phyloP scores from a whole-genome alignment of 2,329 filamentous ascomycete species.

The Epichloe uncinata region DNA sequence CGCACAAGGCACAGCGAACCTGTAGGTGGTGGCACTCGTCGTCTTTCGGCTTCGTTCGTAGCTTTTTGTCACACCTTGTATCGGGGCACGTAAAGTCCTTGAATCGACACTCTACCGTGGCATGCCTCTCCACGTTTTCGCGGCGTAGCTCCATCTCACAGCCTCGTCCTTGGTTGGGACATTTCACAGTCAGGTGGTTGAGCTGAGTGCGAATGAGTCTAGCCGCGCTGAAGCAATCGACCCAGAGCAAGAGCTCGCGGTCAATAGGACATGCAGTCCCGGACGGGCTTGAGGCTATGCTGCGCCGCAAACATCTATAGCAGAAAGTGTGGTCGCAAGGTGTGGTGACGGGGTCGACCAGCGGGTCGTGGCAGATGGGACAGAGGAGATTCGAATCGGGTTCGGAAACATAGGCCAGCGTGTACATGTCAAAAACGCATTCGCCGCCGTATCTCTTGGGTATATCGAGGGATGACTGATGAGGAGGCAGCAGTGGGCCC shows the following conservation, averaged over 20 bases:
- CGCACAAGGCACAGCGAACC: slow-evolving; percentile 40
- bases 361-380: slow-evolving; percentile 46
- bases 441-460: slow-evolving; percentile 24
- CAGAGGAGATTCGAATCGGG: slow-evolving; percentile 36
- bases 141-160: slow-evolving; percentile 38
- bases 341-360: slow-evolving; percentile 47
- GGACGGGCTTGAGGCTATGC: slow-evolving; percentile 26
- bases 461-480: slow-evolving; percentile 26
- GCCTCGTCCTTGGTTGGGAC: slow-evolving; percentile 37
- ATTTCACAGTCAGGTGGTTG: slow-evolving; percentile 44
- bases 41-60: slow-evolving; percentile 36
- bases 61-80: slow-evolving; percentile 34
- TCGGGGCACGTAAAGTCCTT: slow-evolving; percentile 43
- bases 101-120: slow-evolving; percentile 42
- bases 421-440: slow-evolving; percentile 31
- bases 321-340: slow-evolving; percentile 55
- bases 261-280: slow-evolving; percentile 43
- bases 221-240: slow-evolving; percentile 27
- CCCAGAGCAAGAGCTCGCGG: slow-evolving; percentile 29
- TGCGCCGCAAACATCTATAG: slow-evolving; percentile 37
- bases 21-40: slow-evolving; percentile 42
- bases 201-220: slow-evolving; percentile 46
- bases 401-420: slow-evolving; percentile 29
- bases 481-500: slow-evolving; percentile 22
- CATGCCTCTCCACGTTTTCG: slow-evolving; percentile 41